A percentile compares a stretch with the other conserved stretches of the same genome.
phyloP scores from a whole-genome alignment of 2,329 filamentous ascomycete species.

The Drechslerella dactyloides region DNA sequence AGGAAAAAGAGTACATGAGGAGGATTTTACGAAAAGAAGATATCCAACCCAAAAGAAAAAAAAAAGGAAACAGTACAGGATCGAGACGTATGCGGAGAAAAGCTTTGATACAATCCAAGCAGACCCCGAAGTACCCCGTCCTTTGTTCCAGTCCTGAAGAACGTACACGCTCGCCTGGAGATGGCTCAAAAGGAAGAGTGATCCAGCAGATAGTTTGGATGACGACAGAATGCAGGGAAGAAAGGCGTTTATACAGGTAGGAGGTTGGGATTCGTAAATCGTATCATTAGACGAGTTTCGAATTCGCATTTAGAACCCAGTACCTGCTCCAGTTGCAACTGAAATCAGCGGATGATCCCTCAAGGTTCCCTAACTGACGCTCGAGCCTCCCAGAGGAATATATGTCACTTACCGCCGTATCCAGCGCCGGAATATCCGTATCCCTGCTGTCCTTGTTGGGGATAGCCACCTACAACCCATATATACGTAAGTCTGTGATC shows the following conservation, averaged over 20 bases:
- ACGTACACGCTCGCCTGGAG: slow-evolving; percentile 47
- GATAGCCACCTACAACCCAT: slow-evolving; percentile 34
- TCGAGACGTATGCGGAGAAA: slow-evolving; percentile 33
- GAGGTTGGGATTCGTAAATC: slow-evolving; percentile 46
- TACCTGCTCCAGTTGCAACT: slow-evolving; percentile 15
- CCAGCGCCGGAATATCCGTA: slow-evolving; percentile 25
- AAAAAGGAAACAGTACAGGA: slow-evolving; percentile 13
- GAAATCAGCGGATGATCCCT: slow-evolving; percentile 30
- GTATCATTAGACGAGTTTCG: slow-evolving; percentile 50
- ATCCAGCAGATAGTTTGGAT: slow-evolving; percentile 42
- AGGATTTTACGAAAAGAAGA: slow-evolving; percentile 45
- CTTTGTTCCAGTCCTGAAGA: slow-evolving; percentile 45
- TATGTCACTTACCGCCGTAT: slow-evolving; percentile 30
- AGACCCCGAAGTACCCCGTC: slow-evolving; percentile 36
- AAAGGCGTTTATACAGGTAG: slow-evolving; percentile 50
- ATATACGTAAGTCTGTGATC: slow-evolving; percentile 50
- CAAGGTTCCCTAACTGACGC: slow-evolving; percentile 21
- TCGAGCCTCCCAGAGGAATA: slow-evolving; percentile 12
- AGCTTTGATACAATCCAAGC: slow-evolving; percentile 43
- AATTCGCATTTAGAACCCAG: slow-evolving; percentile 43
- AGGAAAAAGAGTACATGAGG: slow-evolving; percentile 27
- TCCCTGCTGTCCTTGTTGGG: slow-evolving; percentile 31
- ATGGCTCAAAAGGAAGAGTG: slow-evolving; percentile 46
- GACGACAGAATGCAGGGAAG: slow-evolving; percentile 44
- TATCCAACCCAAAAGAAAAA: slow-evolving; percentile 48